These are phyloP conservation scores for Diutina scorzettiae DNA, from an alignment of 1,139 yeast species.

Conservation along the genomic window DNA sequence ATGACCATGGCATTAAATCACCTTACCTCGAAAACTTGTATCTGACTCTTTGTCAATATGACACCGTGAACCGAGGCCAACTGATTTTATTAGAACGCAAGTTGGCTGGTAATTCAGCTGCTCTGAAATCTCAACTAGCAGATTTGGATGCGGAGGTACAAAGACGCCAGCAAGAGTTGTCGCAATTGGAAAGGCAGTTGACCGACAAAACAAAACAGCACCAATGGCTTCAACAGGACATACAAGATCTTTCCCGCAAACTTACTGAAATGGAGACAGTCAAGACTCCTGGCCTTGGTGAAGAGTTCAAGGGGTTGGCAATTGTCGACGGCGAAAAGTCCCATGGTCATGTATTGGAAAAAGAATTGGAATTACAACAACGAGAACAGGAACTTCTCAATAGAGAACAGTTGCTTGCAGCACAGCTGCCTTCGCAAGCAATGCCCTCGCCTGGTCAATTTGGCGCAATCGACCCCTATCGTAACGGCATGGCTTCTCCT, in stretches of 20 bases:
- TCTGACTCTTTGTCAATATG: slow-evolving; percentile 63
- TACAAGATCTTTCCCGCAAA: background rate
- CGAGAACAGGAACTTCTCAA: slow-evolving; percentile 33
- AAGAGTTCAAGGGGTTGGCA: slow-evolving; percentile 2
- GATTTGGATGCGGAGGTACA: background rate
- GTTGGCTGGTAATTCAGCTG: background rate
- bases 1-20: slow-evolving; percentile 72
- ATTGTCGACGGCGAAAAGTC: background rate
- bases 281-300: background rate
- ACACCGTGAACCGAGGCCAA: slow-evolving; percentile 31
- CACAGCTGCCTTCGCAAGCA: slow-evolving; percentile 1
- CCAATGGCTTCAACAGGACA: background rate
- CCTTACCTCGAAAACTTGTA: slow-evolving; percentile 84
- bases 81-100: slow-evolving; percentile 26
- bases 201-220: background rate
- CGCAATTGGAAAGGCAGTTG: background rate
- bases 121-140: background rate
- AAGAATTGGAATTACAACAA: slow-evolving; percentile 31
- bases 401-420: slow-evolving; percentile 16
- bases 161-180: background rate
- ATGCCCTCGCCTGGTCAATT: background rate
- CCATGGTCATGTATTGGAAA: slow-evolving; percentile 10
- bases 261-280: background rate
- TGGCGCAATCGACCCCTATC: background rate
- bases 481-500: background rate